Conservation (phyloP, 2,329 filamentous ascomycete genomes). For the Aspergillus aculeatus region DNA sequence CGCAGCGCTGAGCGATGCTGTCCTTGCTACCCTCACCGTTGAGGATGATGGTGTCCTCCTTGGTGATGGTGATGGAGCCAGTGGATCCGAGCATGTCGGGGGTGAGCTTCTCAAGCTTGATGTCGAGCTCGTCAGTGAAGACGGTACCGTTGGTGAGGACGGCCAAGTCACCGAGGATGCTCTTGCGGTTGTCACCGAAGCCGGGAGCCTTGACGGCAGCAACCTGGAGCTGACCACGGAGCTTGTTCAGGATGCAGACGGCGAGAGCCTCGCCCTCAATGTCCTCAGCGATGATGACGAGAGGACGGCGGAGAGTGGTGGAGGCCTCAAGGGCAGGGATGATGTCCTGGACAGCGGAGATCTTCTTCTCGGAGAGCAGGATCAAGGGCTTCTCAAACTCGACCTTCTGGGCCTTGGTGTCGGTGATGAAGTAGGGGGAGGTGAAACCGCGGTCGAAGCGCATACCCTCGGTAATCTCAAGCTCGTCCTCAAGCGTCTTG, state of each 20-base stretch:
- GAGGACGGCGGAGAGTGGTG: constrained; percentile 88
- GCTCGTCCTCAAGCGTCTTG: constrained; percentile 96
- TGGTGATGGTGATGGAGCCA: constrained; percentile 98
- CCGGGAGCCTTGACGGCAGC: constrained; percentile 98
- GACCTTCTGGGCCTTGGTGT: constrained; percentile 96
- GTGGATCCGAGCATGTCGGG: constrained; percentile 94
- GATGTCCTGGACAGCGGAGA: constrained; percentile 98
- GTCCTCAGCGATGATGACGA: constrained; percentile 98
- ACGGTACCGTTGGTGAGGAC: constrained; percentile 95
- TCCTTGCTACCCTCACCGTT: constrained; percentile 98
- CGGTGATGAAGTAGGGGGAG: constrained; percentile 99
- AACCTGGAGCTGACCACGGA: constrained; percentile 97
- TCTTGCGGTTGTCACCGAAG: constrained; percentile 99
- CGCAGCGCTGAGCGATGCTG: constrained; percentile 86
- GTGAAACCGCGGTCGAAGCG: constrained; percentile 98
- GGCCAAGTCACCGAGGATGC: constrained; percentile 93
- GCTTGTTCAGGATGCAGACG: constrained; percentile 99
- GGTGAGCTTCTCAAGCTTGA: constrained; percentile 98
- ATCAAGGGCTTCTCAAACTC: constrained; percentile 99
- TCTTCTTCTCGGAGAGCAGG: constrained; percentile 99
- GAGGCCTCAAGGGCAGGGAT: constrained; percentile 97
- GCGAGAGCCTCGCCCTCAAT: constrained; percentile 98
- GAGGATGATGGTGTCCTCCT: constrained; percentile 98
- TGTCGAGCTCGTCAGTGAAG: constrained; percentile 96
- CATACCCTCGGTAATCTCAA: constrained; percentile 99